phyloP scores from a whole-genome alignment of 768 basidiomycete species.

The Termitomyces sp. region DNA sequence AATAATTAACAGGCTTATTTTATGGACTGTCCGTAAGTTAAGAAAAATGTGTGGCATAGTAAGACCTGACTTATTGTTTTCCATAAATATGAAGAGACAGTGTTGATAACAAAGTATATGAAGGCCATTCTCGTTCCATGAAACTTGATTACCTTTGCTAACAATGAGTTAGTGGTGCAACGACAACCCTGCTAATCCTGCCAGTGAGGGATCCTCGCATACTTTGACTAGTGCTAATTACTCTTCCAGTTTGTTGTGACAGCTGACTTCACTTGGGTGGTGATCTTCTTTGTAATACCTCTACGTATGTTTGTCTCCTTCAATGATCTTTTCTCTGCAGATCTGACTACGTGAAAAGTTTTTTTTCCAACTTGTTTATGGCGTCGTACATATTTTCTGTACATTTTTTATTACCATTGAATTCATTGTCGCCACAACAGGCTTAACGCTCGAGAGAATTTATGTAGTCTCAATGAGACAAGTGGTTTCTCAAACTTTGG shows the following conservation, averaged over 20 bases:
- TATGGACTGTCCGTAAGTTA: not conserved
- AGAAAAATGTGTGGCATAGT: not conserved
- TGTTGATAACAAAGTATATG: not conserved
- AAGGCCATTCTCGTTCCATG: not conserved
- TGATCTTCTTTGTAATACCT: not conserved
- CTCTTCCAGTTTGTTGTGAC: not conserved
- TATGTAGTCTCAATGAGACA: not conserved
- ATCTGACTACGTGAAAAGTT: not conserved
- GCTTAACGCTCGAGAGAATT: not conserved
- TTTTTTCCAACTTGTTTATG: too few relatives aligned
- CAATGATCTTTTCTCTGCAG: not conserved
- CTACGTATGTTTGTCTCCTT: not conserved
- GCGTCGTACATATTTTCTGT: not conserved
- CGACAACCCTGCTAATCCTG: not conserved
- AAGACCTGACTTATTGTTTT: not conserved
- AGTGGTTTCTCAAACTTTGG: not conserved
- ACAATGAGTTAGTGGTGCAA: not conserved
- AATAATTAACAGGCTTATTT: too few relatives aligned
- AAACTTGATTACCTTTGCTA: not conserved
- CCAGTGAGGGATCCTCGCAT: not conserved
- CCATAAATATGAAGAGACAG: not conserved
- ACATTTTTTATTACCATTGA: not conserved
- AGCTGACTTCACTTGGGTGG: not conserved
- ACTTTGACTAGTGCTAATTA: not conserved
- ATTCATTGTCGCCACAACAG: not conserved